phyloP scores from a whole-genome alignment of 1,284 basidiomycete species.

The Takashimella tepidaria region DNA sequence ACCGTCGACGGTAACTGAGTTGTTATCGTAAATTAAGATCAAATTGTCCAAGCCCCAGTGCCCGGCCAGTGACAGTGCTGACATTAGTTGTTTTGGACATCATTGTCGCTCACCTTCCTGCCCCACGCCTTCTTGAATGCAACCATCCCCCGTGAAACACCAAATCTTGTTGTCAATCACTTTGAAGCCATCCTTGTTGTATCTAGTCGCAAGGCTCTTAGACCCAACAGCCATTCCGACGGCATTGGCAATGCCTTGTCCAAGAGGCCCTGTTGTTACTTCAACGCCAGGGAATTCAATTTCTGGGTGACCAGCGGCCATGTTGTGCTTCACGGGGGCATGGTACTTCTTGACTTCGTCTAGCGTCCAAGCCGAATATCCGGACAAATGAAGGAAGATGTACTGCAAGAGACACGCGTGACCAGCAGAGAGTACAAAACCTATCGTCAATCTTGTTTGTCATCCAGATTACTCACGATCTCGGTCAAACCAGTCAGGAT shows the following conservation, averaged over 20 bases:
- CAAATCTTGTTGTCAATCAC: conserved; percentile 20
- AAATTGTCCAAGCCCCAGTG: conserved; percentile 32
- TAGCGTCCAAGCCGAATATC: conserved; percentile 26
- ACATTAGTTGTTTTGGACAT: background rate
- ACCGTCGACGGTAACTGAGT: conserved; percentile 31
- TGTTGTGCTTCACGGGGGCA: conserved; percentile 11
- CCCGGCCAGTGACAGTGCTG: conserved; percentile 28
- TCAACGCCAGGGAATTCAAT: conserved; percentile 54
- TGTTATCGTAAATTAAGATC: conserved; percentile 34
- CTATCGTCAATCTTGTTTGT: background rate
- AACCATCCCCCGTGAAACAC: conserved; percentile 40
- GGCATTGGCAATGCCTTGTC: conserved; percentile 80
- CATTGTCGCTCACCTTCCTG: conserved; percentile 18
- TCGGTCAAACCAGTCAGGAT: conserved; percentile 23
- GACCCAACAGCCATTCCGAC: conserved; percentile 77
- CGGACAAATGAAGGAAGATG: conserved; percentile 30
- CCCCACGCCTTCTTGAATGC: conserved; percentile 36
- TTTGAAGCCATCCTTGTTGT: conserved; percentile 18
- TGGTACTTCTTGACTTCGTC: conserved; percentile 28
- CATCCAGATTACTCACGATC: conserved; percentile 12
- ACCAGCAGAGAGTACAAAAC: conserved; percentile 31
- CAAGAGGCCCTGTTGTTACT: conserved; percentile 86
- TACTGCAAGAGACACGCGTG: conserved; percentile 33
- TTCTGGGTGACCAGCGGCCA: conserved; percentile 27
- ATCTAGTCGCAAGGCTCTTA: conserved; percentile 23